Evolutionary conservation across 2,329 filamentous ascomycete genomes (phyloP), one percentile per base, ranked within the genome.

Genomic region (Ambrosiella xylebori): DNA sequence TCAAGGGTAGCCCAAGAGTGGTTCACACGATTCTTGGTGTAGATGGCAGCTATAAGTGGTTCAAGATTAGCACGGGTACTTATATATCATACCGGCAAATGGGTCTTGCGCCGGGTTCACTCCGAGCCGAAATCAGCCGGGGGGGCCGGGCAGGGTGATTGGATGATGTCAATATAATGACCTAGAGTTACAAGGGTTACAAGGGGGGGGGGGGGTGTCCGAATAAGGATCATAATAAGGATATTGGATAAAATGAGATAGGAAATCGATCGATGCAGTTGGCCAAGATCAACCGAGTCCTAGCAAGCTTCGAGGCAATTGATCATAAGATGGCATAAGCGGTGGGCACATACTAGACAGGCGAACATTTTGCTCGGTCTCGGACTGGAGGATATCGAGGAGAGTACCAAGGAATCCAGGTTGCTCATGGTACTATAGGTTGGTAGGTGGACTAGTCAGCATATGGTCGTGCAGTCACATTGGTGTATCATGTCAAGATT

Each of bases 21-120:
- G 70, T 86, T 91, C 70, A 97, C 86, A 68, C 90, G 86, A 74
- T 98, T 97, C 76, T 98, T 98, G 70, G 97, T 82, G 73, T 97
- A 98, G 65, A 98, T 88, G 68, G 91, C 90, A 67, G 89, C 91
- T 96, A 71, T 61, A 57, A 13, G 7, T 53, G 58, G 59, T 64
- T 57, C 63, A 56, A 58, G 15, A n/a, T 39, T 58, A 54, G 44
- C 35, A 27, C 13, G 13, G 2, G 37, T 49, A 7, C 13, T 40
- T 12, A 39, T 36, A 15, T 47, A 1, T 47, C 44, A 8, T 17
- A 15, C 11, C 11, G 44, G 11, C 19, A 47, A 12, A 27, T 51
- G 47, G 47, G 47, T 15, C 27, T 11, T 51, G 47, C 19, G 47
- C 47, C 27, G 47, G 47, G 17, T 11, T 9, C 17, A 11, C 9